phyloP scores from a whole-genome alignment of 495 filamentous ascomycete genomes.

The Hypomontagnella submonticulosa region DNA sequence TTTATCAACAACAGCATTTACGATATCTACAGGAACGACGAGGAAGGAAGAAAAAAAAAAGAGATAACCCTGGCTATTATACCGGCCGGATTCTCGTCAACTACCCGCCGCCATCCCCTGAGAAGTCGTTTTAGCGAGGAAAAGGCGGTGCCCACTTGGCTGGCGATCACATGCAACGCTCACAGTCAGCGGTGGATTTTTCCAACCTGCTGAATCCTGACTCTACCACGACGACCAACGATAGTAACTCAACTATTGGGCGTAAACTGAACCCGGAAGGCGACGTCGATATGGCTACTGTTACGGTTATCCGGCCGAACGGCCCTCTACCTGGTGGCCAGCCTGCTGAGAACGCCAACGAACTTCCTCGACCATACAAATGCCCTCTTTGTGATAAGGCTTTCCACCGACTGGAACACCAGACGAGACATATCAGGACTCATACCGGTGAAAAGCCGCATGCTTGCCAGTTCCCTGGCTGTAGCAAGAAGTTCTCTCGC shows the following conservation, averaged over 20 bases:
- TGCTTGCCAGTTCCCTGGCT: constrained; percentile 91
- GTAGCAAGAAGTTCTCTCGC: constrained; percentile 96
- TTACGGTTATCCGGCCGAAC: constrained; percentile 76
- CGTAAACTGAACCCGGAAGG: constrained; percentile 46
- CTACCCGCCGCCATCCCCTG: constrained; percentile 9
- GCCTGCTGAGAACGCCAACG: constrained; percentile 63
- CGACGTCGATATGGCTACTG: constrained; percentile 72
- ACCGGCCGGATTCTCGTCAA: constrained; percentile 10
- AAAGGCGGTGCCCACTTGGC: constrained; percentile 47
- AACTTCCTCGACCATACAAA: constrained; percentile 96
- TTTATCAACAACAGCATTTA: constrained; percentile 4
- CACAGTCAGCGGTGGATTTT: constrained; percentile 78
- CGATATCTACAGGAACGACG: background rate
- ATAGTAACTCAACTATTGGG: constrained; percentile 32
- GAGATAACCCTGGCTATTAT: constrained; percentile 6
- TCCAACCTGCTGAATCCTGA: constrained; percentile 81
- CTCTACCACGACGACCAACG: constrained; percentile 50
- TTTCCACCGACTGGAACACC: constrained; percentile 97
- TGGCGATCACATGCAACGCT: constrained; percentile 76
- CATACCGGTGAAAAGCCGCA: constrained; percentile 99
- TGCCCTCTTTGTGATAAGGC: constrained; percentile 98
- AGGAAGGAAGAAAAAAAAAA: constrained; percentile 1
- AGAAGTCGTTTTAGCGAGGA: constrained; percentile 34
- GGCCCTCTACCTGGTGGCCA: constrained; percentile 69
- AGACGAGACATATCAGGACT: constrained; percentile 96